phyloP scores from a whole-genome alignment of 2,329 filamentous ascomycete genomes.

The Nemania diffusa region DNA sequence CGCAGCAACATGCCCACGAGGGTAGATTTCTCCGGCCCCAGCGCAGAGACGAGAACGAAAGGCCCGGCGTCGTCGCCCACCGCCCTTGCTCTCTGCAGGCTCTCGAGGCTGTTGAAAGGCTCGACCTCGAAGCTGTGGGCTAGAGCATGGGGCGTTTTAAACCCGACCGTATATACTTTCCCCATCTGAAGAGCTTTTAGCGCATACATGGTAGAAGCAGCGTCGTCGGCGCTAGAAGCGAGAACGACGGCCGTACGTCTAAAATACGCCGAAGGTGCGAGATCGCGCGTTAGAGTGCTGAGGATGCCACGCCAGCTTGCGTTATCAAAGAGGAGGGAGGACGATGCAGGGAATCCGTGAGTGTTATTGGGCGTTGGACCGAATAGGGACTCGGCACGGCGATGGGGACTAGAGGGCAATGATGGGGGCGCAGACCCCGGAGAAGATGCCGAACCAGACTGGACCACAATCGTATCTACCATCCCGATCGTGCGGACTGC shows the following conservation, averaged over 20 bases:
- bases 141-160: constrained; percentile 72
- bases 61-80: constrained; percentile 67
- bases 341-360: constrained; percentile 58
- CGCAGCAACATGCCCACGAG: constrained; percentile 81
- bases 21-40: constrained; percentile 81
- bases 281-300: constrained; percentile 81
- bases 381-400: constrained; percentile 47
- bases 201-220: constrained; percentile 81
- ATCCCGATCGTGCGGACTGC: constrained; percentile 82
- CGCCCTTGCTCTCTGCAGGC: constrained; percentile 63
- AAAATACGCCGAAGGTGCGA: constrained; percentile 83
- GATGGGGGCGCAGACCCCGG: constrained; percentile 59
- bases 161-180: constrained; percentile 86
- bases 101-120: constrained; percentile 80
- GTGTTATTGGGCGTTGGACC: constrained; percentile 22
- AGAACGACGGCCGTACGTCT: constrained; percentile 80
- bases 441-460: constrained; percentile 57
- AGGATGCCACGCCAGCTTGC: constrained; percentile 87
- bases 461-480: constrained; percentile 82
- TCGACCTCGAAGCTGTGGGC: constrained; percentile 76
- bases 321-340: constrained; percentile 79
- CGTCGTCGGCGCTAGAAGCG: constrained; percentile 77
- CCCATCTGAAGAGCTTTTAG: constrained; percentile 79
- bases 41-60: constrained; percentile 82
- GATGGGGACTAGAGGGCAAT: constrained; percentile 60